A percentile compares a stretch with the other conserved stretches of the same genome.
phyloP scores from a whole-genome alignment of 306 rosid genomes.

The Astragalus glycyphyllos region DNA sequence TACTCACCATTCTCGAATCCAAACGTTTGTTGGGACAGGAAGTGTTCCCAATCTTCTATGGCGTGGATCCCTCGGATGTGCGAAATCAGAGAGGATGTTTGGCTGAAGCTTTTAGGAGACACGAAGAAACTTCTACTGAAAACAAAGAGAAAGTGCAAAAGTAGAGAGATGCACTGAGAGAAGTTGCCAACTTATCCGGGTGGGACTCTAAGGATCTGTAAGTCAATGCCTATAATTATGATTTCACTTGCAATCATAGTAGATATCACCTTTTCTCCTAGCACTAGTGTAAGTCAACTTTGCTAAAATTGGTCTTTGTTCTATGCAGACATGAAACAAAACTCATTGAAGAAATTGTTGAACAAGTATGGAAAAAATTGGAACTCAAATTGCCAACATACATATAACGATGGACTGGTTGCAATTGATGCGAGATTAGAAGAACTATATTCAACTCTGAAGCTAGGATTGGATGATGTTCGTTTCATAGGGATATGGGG shows the following conservation, averaged over 20 bases:
- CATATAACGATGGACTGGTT: conserved; percentile 31
- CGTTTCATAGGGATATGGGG: conserved; percentile 44
- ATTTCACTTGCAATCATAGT: background rate
- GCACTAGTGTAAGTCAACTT: background rate
- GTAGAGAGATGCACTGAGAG: conserved; percentile 39
- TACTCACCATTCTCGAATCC: conserved; percentile 29
- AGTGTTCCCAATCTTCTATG: conserved; percentile 37
- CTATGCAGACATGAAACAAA: conserved; percentile 24
- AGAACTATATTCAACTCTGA: conserved; percentile 4
- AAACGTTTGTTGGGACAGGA: background rate
- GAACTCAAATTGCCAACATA: conserved; percentile 28
- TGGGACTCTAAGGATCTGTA: conserved; percentile 36
- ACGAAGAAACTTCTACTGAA: background rate
- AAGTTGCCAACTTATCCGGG: conserved; percentile 32
- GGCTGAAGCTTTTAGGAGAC: conserved; percentile 33
- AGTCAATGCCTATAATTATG: background rate
- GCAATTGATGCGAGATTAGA: conserved; percentile 21
- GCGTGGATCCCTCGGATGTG: conserved; percentile 35
- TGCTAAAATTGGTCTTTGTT: background rate
- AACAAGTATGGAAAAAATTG: conserved; percentile 27
- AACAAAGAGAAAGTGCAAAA: conserved; percentile 26
- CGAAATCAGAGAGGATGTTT: conserved; percentile 37
- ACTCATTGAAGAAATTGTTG: conserved; percentile 34
- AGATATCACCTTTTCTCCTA: background rate
- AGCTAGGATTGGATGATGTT: conserved; percentile 25